These are phyloP conservation scores for Coemansia sp. DNA, from an alignment of 192 early-diverging fungal genomes.

Conservation along the genomic window DNA sequence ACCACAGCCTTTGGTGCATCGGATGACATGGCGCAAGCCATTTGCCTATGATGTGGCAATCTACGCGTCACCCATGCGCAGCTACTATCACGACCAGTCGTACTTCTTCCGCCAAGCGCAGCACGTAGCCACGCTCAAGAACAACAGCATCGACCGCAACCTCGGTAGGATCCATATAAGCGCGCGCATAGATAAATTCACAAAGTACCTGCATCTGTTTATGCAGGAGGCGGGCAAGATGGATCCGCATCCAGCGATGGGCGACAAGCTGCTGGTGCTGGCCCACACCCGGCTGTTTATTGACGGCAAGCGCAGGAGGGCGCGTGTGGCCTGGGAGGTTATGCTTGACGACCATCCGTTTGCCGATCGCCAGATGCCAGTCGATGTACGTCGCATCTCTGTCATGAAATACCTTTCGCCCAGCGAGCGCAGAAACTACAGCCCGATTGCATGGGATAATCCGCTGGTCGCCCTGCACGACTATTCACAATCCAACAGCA, in stretches of 20 bases:
- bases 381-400: conserved; percentile 5
- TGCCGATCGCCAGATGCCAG: background rate
- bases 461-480: conserved; percentile 2
- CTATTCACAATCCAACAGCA: background rate
- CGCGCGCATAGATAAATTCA: background rate
- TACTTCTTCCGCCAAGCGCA: conserved; percentile 7
- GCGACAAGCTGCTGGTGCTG: conserved; percentile 3
- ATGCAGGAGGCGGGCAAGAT: conserved; percentile 8
- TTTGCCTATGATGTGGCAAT: conserved; percentile 7
- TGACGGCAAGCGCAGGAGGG: background rate
- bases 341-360: conserved; percentile 15
- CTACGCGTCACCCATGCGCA: conserved; percentile 6
- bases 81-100: conserved; percentile 20
- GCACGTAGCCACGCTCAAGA: background rate
- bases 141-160: background rate
- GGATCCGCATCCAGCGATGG: conserved; percentile 15
- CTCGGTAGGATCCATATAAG: background rate
- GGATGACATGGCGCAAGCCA: conserved; percentile 6
- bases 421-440: conserved; percentile 13
- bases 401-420: conserved; percentile 9
- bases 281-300: background rate
- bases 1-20: background rate
- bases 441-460: conserved; percentile 8
- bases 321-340: conserved; percentile 10
- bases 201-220: conserved; percentile 14